Percentiles rank a stretch among this genome's conserved stretches.
phyloP scores from a whole-genome alignment of 2,329 filamentous ascomycete species.

The Verticillium alfalfae region DNA sequence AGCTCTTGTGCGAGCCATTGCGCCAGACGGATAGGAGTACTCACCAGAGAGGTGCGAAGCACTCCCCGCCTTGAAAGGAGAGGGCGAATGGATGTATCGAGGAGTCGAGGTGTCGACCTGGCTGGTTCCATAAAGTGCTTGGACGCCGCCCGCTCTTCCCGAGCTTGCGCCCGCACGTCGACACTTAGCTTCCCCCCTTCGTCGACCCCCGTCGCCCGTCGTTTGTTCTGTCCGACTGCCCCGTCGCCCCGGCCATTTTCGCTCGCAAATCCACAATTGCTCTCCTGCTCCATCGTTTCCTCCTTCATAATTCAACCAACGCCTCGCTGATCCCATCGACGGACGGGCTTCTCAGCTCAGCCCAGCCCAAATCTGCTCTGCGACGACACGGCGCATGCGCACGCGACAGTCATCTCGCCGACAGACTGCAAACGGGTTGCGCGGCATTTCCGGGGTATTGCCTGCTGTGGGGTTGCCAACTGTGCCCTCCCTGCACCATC shows the following conservation, averaged over 20 bases:
- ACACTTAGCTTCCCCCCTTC: not conserved
- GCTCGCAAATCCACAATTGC: not conserved
- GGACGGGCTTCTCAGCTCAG: not conserved
- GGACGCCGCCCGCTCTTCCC: conserved; percentile 1
- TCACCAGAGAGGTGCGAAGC: not conserved
- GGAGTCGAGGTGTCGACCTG: not conserved
- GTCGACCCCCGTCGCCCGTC: not conserved
- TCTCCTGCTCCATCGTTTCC: not conserved
- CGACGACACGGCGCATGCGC: not conserved
- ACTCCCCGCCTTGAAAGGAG: not conserved
- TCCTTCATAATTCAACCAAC: not conserved
- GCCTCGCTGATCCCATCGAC: not conserved
- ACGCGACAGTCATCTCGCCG: not conserved
- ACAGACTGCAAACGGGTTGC: not conserved
- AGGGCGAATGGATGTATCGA: not conserved
- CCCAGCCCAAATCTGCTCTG: not conserved
- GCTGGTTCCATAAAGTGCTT: not conserved
- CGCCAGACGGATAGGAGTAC: not conserved
- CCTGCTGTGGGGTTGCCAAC: not conserved
- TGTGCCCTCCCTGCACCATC: not conserved
- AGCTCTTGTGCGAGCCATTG: not conserved
- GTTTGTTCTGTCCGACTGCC: not conserved
- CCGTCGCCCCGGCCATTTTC: not conserved
- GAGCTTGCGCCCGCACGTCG: conserved; percentile 1
- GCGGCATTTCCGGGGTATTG: not conserved